A percentile compares a stretch with the other conserved stretches of the same genome.
Conservation (phyloP, 2,329 filamentous ascomycete genomes). For the Epichloe gansuensis region DNA sequence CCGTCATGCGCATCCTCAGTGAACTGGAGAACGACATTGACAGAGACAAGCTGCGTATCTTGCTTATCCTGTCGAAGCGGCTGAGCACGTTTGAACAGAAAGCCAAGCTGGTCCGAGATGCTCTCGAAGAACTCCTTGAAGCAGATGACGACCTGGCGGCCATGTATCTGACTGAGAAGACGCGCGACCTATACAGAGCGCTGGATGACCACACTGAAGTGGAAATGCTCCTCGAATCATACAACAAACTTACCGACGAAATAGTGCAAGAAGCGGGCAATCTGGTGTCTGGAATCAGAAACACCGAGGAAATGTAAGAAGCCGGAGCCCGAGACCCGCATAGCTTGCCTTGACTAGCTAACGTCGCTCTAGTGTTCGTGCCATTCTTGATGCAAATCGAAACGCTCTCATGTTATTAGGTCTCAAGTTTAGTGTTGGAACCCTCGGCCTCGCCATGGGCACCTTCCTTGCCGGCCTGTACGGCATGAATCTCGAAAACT, state of each 20-base stretch:
- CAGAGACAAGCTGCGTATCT: constrained; percentile 76
- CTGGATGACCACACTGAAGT: constrained; percentile 91
- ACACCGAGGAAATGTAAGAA: constrained; percentile 91
- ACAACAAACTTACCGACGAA: constrained; percentile 95
- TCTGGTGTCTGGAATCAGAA: constrained; percentile 85
- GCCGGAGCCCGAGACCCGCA: background rate
- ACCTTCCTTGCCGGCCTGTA: constrained; percentile 98
- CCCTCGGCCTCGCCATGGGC: constrained; percentile 84
- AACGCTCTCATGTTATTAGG: constrained; percentile 97
- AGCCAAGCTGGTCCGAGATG: constrained; percentile 82
- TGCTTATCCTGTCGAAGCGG: constrained; percentile 90
- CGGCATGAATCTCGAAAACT: constrained; percentile 98
- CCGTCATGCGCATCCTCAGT: constrained; percentile 75
- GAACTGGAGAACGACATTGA: constrained; percentile 96
- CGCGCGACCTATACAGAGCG: constrained; percentile 56
- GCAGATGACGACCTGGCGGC: constrained; percentile 87
- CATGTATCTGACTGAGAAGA: constrained; percentile 93
- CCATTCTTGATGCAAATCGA: constrained; percentile 93
- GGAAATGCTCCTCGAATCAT: constrained; percentile 92
- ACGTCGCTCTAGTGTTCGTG: constrained; percentile 58
- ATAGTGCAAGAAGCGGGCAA: constrained; percentile 94
- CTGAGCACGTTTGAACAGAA: constrained; percentile 97
- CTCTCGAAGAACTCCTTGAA: constrained; percentile 89
- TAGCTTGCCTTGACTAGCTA: constrained; percentile 5
- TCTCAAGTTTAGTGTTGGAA: constrained; percentile 91